These are phyloP conservation scores for Golubevia pallescens DNA, from an alignment of 1,284 basidiomycete genomes.

Conservation along the genomic window DNA sequence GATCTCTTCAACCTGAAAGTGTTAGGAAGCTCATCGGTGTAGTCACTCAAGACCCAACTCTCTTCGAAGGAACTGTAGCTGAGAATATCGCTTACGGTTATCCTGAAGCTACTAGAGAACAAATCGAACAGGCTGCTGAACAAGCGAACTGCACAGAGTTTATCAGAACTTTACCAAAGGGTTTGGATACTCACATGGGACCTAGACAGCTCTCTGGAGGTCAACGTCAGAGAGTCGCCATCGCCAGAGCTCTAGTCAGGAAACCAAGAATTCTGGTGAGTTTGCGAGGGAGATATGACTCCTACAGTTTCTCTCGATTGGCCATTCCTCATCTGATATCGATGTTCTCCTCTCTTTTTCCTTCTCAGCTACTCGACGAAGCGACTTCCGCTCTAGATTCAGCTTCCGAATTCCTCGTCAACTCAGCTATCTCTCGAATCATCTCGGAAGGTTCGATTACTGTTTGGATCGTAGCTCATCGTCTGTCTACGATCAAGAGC, in stretches of 20 bases:
- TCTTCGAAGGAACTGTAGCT: slow-evolving; percentile 80
- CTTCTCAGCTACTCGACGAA: slow-evolving; percentile 45
- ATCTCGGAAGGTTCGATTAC: slow-evolving; percentile 67
- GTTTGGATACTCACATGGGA: slow-evolving; percentile 74
- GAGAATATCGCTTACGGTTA: slow-evolving; percentile 92
- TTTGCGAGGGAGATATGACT: slow-evolving; percentile 14
- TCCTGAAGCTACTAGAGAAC: slow-evolving; percentile 74
- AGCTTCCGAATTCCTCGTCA: slow-evolving; percentile 66
- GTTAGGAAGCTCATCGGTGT: slow-evolving; percentile 50
- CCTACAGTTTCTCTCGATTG: slow-evolving; percentile 39
- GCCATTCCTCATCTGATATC: slow-evolving; percentile 40
- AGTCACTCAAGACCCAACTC: slow-evolving; percentile 54
- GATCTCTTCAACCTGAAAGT: slow-evolving; percentile 8
- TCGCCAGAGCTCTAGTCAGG: slow-evolving; percentile 67
- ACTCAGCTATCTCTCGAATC: slow-evolving; percentile 66
- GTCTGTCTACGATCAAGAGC: slow-evolving; percentile 67
- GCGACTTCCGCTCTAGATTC: slow-evolving; percentile 66
- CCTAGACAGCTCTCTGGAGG: slow-evolving; percentile 65
- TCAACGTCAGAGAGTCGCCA: slow-evolving; percentile 68
- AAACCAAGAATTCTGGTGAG: slow-evolving; percentile 66
- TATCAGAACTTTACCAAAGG: slow-evolving; percentile 86
- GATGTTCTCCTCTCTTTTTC: not conserved
- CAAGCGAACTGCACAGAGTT: slow-evolving; percentile 91
- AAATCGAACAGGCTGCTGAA: slow-evolving; percentile 85
- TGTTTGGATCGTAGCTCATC: slow-evolving; percentile 68